Conservation (phyloP, 2,329 filamentous ascomycete genomes). For the Alternaria triticina region DNA sequence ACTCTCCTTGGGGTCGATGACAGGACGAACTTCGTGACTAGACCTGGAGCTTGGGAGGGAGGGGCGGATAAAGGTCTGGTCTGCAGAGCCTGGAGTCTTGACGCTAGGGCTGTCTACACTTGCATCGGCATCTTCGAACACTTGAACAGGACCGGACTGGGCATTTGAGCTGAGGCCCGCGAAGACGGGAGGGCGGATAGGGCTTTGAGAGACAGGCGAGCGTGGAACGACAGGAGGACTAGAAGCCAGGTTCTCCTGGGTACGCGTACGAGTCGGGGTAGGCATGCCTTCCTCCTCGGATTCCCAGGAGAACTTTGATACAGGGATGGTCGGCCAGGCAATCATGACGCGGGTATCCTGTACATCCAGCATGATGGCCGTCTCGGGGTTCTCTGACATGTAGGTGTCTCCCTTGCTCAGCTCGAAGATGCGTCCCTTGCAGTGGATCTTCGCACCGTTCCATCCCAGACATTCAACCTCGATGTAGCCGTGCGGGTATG, state of each 20-base stretch:
- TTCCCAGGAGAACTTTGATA: slow-evolving; percentile 52
- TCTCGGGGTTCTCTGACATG: slow-evolving; percentile 83
- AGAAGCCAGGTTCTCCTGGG: slow-evolving; percentile 58
- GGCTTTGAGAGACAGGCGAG: slow-evolving; percentile 79
- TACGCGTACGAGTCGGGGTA: slow-evolving; percentile 41
- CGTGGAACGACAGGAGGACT: slow-evolving; percentile 69
- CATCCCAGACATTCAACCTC: slow-evolving; percentile 92
- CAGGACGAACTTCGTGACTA: slow-evolving; percentile 19
- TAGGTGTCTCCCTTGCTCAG: slow-evolving; percentile 88
- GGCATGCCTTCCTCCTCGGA: slow-evolving; percentile 65
- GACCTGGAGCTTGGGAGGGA: slow-evolving; percentile 29
- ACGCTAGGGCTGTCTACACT: slow-evolving; percentile 30
- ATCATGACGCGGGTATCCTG: slow-evolving; percentile 90
- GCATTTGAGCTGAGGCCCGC: slow-evolving; percentile 41
- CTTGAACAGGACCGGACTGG: slow-evolving; percentile 37
- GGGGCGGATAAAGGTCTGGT: slow-evolving; percentile 42
- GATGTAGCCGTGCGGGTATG: slow-evolving; percentile 75
- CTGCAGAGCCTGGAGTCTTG: slow-evolving; percentile 30
- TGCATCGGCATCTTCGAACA: slow-evolving; percentile 49
- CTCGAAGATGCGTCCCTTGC: slow-evolving; percentile 85
- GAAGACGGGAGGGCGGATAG: slow-evolving; percentile 57
- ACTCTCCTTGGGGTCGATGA: slow-evolving; percentile 31
- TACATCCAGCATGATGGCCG: slow-evolving; percentile 93
- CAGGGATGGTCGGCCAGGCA: slow-evolving; percentile 79
- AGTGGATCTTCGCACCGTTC: slow-evolving; percentile 95